phyloP scores from a whole-genome alignment of 2,329 filamentous ascomycete genomes.

The Aureobasidium vineae region DNA sequence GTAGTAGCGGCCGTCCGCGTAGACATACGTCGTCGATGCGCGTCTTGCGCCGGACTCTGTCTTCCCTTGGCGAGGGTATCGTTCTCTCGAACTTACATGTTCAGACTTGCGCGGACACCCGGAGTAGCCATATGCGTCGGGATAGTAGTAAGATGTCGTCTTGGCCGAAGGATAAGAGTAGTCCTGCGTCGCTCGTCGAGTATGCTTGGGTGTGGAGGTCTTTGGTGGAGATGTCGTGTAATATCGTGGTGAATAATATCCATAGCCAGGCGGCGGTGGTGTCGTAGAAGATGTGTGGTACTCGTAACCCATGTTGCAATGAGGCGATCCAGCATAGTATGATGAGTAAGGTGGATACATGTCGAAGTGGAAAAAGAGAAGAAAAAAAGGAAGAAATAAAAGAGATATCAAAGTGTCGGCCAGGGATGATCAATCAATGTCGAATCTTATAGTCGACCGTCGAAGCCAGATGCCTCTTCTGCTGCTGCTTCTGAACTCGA shows the following conservation, averaged over 20 bases:
- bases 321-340: constrained; percentile 39
- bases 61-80: constrained; percentile 38
- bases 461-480: background rate
- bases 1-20: constrained; percentile 56
- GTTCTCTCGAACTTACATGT: constrained; percentile 63
- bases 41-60: constrained; percentile 30
- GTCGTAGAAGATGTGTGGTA: constrained; percentile 53
- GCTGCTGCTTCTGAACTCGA: constrained; percentile 12
- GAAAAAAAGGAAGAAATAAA: constrained; percentile 1
- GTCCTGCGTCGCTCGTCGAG: constrained; percentile 57
- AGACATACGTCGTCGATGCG: constrained; percentile 53
- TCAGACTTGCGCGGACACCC: constrained; percentile 55
- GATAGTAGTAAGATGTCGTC: constrained; percentile 40
- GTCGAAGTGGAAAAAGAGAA: background rate
- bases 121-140: constrained; percentile 41
- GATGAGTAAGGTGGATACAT: constrained; percentile 23
- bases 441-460: constrained; percentile 2
- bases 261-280: constrained; percentile 44
- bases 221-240: constrained; percentile 50
- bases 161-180: constrained; percentile 41
- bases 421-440: constrained; percentile 1
- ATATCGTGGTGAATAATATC: constrained; percentile 56
- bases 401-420: constrained; percentile 10
- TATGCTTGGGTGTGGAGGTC: constrained; percentile 52
- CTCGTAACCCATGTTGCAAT: constrained; percentile 50